Evolutionary conservation across 441 rosid species (phyloP), one percentile per base, ranked within the genome.

Genomic region (Daphne laureola): DNA sequence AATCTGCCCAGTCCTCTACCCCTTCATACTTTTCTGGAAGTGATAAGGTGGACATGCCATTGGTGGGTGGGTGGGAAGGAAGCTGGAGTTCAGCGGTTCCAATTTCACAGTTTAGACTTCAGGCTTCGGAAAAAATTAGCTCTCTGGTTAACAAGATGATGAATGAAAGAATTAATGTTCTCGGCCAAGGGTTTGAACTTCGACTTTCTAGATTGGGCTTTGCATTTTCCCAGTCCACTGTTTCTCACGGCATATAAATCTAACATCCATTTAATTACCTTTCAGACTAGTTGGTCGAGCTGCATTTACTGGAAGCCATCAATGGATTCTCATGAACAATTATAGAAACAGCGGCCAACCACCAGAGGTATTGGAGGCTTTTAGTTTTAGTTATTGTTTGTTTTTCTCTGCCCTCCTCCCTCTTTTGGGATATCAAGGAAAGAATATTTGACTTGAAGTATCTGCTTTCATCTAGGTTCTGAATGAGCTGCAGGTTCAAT

Each of bases 221-320:
- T 57, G 56, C 18, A 8, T 21, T 31, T 44, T 31, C 7, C 11
- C 7, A 7, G 7, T 7, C 11, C 38, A 5, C 38, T 31, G 38
- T 54, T 43, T 42, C 21, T 16, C 43, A 14, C 21, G 1, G 25
- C 25, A 21, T 21, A 21, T 64, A 41, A 18, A 21, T 23, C 35
- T 14, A 47, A 42, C 38, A 5, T 31, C 6, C 23, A 58, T 45
- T 23, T 65, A 55, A 7, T 63, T 41, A 26, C 53, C 62, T 67
- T 66, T 43, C 85, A 92, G 97, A 67, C 64, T 85, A 53, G 82
- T 93, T 18, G 96, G 98, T n/a, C 80, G 89, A 70, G 87, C 89
- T 77, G 95, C 97, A 48, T 89, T 93, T 66, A 82, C 84, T 0
- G 97, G 93, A 66, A 82, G 75, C 61, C 89, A 87, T 71, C 81